Base-by-base conservation (phyloP, 1,139 yeast species). In the Chernovozyma aurita region DNA sequence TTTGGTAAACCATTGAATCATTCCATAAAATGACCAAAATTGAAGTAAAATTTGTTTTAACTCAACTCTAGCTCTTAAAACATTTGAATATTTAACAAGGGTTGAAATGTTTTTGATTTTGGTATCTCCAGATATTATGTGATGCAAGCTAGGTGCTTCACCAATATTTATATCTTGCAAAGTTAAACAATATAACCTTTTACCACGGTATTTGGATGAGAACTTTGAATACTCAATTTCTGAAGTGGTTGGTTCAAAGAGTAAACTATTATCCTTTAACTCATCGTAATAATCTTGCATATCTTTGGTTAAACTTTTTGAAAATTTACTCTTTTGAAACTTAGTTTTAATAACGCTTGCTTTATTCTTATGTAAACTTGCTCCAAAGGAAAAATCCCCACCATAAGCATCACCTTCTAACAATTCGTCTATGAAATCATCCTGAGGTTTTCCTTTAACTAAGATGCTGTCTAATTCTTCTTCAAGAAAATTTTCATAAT, bases 1-100 rank as follows among this genome's bases (percentile, higher is more conserved):
- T 38, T 56, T 55, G 21, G 70, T 52, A 46, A 48, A 65, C 74
- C 76, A 70, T 33, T 57, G 57, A 11, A 61, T 50, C 64, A 67
- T 59, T 3, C 62, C 63, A 34, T 59, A 53, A 44, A 70, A 65
- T 13, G 73, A 67, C 68, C 74, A 67, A 40, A 63, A 63, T 39
- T 67, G 73, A 4, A 71, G 45, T 24, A 70, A 50, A 13, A 57
- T 30, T 47, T 71, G 76, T 37, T 63, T 57, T 36, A 61, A 51
- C 47, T 71, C 76, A 15, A 67, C 46, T 33, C 76, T 49, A 15
- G 67, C 47, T 34, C 77, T 53, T 28, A 71, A 53, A 4, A 58
- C 54, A 43, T 69, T 68, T 35, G 55, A 55, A 45, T 63, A 66
- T 31, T 59, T 57, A 18, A 63, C 59, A 30, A 64, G 44, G n/a